These are phyloP conservation scores for Mortierella sp. DNA, from an alignment of 371 early-diverging fungal species.

Conservation along the genomic window DNA sequence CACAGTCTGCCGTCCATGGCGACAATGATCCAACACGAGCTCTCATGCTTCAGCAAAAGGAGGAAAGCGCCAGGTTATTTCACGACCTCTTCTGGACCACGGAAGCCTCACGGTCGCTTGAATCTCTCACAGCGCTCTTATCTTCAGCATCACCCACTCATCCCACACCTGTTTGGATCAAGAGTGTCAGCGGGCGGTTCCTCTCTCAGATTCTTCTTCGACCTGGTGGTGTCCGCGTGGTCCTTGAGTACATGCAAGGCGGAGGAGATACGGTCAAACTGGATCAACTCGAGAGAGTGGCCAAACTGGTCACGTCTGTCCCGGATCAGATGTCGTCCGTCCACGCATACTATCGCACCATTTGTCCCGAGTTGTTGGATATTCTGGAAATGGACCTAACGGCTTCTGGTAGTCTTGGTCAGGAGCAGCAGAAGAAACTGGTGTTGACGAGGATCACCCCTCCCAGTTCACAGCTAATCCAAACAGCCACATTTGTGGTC, in stretches of 20 bases:
- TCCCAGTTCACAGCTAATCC: conserved; percentile 50
- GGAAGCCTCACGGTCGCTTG: conserved; percentile 70
- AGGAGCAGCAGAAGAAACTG: background rate
- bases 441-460: conserved; percentile 17
- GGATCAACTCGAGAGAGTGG: conserved; percentile 73
- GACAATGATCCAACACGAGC: conserved; percentile 18
- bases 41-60: conserved; percentile 27
- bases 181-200: conserved; percentile 74
- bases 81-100: conserved; percentile 61
- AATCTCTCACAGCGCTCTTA: conserved; percentile 73
- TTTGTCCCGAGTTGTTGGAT: conserved; percentile 70
- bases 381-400: conserved; percentile 46
- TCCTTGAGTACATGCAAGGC: conserved; percentile 76
- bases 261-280: conserved; percentile 61
- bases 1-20: background rate
- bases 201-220: conserved; percentile 74
- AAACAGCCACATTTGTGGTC: conserved; percentile 70
- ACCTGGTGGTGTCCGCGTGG: conserved; percentile 73
- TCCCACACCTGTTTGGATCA: conserved; percentile 74
- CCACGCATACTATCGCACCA: conserved; percentile 71
- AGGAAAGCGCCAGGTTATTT: conserved; percentile 62
- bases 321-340: conserved; percentile 74
- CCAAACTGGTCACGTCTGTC: conserved; percentile 75
- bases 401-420: conserved; percentile 3
- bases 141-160: conserved; percentile 68